phyloP scores from a whole-genome alignment of 2,329 filamentous ascomycete genomes.

The Aspergillus candidus region DNA sequence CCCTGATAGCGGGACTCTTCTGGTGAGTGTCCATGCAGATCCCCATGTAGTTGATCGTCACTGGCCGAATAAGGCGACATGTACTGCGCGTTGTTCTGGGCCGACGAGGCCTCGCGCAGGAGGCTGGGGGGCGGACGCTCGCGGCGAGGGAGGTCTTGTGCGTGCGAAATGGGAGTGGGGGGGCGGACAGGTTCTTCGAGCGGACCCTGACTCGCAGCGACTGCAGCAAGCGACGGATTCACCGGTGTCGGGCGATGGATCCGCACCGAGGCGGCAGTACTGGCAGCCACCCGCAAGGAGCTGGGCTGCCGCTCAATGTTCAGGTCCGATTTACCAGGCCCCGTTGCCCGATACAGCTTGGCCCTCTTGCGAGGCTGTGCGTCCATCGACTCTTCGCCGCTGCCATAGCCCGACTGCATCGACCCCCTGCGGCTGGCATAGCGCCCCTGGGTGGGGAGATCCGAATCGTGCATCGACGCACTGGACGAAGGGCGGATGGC shows the following conservation, averaged over 20 bases:
- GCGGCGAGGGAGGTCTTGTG: constrained; percentile 26
- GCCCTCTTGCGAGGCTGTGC: constrained; percentile 67
- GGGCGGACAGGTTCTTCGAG: constrained; percentile 43
- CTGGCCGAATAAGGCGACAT: constrained; percentile 37
- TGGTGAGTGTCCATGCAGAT: constrained; percentile 45
- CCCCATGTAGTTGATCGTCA: constrained; percentile 33
- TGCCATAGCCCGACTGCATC: constrained; percentile 58
- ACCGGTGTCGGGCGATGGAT: constrained; percentile 66
- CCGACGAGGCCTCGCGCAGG: constrained; percentile 55
- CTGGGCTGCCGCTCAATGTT: constrained; percentile 66
- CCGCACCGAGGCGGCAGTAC: constrained; percentile 80
- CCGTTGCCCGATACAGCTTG: constrained; percentile 67
- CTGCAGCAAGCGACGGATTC: constrained; percentile 31
- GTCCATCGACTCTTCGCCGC: constrained; percentile 60
- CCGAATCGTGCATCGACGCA: constrained; percentile 45
- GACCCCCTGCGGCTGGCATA: constrained; percentile 30
- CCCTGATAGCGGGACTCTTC: constrained; percentile 47
- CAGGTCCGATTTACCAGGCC: constrained; percentile 62
- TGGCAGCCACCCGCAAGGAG: constrained; percentile 82
- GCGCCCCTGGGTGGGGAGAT: constrained; percentile 22
- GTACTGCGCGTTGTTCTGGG: constrained; percentile 37
- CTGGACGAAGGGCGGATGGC: constrained; percentile 57
- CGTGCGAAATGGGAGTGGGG: constrained; percentile 40
- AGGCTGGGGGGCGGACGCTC: constrained; percentile 43
- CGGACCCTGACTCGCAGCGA: constrained; percentile 18